Evolutionary conservation across 257 asterid genomes (phyloP).

Genomic region (Leptodermis oblonga): DNA sequence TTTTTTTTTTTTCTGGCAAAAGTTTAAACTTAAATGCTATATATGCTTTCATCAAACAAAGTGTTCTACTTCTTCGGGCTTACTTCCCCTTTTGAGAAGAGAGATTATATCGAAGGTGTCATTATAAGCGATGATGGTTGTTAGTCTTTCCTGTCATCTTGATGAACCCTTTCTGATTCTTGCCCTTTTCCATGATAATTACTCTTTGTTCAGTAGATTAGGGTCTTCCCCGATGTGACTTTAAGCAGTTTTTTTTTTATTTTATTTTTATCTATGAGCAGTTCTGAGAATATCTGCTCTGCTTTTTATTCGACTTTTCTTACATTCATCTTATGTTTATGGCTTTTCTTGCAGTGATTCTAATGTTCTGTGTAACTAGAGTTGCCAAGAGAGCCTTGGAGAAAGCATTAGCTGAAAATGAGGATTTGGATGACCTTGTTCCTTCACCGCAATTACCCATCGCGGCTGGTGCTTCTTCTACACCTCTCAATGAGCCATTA

Average conservation of each 20-base stretch:
- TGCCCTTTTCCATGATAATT: neutral
- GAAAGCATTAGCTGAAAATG: constrained; percentile 75
- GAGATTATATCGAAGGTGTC: neutral
- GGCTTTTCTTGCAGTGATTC: constrained; percentile 44
- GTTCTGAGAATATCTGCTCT: neutral
- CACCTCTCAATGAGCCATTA: constrained; percentile 63
- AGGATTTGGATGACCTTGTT: constrained; percentile 36
- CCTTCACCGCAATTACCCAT: constrained; percentile 42
- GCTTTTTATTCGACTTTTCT: constrained; percentile 9
- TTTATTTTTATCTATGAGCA: no score
- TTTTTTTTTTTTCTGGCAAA: no score
- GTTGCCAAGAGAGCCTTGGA: constrained; percentile 79
- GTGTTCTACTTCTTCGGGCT: neutral
- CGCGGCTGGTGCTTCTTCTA: constrained; percentile 20
- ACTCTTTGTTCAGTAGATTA: no score
- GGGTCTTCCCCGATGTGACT: no score
- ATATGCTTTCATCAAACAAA: neutral
- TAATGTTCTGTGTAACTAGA: constrained; percentile 58
- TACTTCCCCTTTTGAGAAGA: neutral
- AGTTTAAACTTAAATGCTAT: neutral
- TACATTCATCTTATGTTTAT: constrained; percentile 37
- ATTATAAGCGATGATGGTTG: neutral
- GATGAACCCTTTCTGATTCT: neutral
- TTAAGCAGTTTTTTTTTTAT: no score
- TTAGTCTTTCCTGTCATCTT: neutral